phyloP scores from a whole-genome alignment of 1,284 basidiomycete genomes.

The Flammula alnicola region DNA sequence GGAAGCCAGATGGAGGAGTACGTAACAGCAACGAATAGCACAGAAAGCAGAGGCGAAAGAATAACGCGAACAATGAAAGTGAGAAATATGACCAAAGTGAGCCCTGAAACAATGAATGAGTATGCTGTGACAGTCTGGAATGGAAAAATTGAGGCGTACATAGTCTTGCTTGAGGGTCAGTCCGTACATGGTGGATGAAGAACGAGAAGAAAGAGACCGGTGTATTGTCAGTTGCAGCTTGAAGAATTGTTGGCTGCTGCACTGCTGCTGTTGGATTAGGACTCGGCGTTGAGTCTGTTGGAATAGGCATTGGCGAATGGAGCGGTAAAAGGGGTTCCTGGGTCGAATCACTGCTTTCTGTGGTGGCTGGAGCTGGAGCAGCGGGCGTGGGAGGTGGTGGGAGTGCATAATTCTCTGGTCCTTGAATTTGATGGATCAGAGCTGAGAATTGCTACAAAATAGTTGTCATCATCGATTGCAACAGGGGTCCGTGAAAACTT shows the following conservation, averaged over 20 bases:
- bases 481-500: too few species aligned
- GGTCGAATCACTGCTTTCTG: constrained; percentile 15
- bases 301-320: constrained; percentile 2
- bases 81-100: constrained; percentile 67
- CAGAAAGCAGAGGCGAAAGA: constrained; percentile 70
- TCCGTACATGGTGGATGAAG: constrained; percentile 60
- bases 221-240: constrained; percentile 24
- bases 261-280: constrained; percentile 9
- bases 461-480: neutral
- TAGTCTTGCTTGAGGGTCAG: constrained; percentile 71
- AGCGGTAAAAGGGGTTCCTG: constrained; percentile 16
- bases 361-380: constrained; percentile 31
- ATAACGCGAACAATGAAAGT: constrained; percentile 76
- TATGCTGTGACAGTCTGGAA: neutral
- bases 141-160: constrained; percentile 48
- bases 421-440: constrained; percentile 81
- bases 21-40: constrained; percentile 71
- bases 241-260: constrained; percentile 11
- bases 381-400: constrained; percentile 22
- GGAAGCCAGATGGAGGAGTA: constrained; percentile 84
- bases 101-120: constrained; percentile 48
- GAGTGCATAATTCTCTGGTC: constrained; percentile 64
- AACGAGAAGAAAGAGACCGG: constrained; percentile 50
- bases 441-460: constrained; percentile 77
- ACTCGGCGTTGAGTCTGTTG: constrained; percentile 6